Evolutionary conservation across 169 alveolate species (phyloP).

Genomic region (Eimeria sp.): DNA sequence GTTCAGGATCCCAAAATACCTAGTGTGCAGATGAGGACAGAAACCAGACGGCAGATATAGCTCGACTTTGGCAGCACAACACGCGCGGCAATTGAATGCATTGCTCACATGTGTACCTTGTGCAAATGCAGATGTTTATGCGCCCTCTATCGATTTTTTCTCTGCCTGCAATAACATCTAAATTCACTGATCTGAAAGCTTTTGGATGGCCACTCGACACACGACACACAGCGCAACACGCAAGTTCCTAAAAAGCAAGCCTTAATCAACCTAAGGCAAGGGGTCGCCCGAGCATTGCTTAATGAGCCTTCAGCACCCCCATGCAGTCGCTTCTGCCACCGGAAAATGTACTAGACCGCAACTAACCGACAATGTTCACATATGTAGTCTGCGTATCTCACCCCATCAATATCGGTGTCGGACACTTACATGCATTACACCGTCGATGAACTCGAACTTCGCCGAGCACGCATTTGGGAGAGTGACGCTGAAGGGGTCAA

Average conservation of each 20-base stretch:
- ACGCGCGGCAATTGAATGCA: not conserved
- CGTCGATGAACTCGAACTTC: constrained; percentile 14
- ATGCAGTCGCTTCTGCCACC: not conserved
- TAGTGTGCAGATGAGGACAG: not conserved
- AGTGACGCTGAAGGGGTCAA: constrained; percentile 67
- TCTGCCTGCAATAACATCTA: not conserved
- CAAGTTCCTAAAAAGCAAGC: not conserved
- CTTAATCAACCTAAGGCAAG: not conserved
- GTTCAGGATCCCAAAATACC: constrained; percentile 78
- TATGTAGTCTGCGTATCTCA: not conserved
- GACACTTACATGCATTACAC: constrained; percentile 50
- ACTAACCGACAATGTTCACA: not conserved
- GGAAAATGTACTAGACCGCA: not conserved
- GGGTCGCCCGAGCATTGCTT: not conserved
- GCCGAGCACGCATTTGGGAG: constrained; percentile 40
- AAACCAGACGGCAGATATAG: not conserved
- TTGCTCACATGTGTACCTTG: not conserved
- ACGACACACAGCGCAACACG: not conserved
- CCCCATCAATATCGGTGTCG: not conserved
- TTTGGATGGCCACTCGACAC: not conserved
- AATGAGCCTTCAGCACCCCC: not conserved
- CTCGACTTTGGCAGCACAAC: not conserved
- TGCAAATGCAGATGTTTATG: not conserved
- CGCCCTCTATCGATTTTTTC: too few relatives aligned
- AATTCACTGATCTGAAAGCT: not conserved